Percentiles rank a stretch among this genome's conserved stretches.
phyloP scores from a whole-genome alignment of 75 land plant genomes.

The Isoetes taiwanensis region DNA sequence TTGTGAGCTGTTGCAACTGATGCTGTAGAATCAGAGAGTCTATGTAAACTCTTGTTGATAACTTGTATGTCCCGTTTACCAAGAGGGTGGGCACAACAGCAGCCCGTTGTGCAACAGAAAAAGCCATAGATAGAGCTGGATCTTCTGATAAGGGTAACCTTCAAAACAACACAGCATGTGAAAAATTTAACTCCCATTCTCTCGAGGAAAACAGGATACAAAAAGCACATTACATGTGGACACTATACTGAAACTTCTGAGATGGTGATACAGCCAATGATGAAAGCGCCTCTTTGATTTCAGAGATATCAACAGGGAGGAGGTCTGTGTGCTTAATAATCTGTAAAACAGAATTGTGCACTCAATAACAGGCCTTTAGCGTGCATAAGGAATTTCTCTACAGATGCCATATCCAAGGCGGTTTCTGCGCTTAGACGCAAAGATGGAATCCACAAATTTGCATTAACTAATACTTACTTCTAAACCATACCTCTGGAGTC shows the following conservation, averaged over 20 bases:
- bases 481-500: conserved; percentile 71
- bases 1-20: conserved; percentile 65
- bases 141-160: conserved; percentile 88
- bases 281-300: conserved; percentile 48
- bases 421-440: too few species aligned
- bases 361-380: background rate
- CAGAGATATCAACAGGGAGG: conserved; percentile 56
- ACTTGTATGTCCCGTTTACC: conserved; percentile 85
- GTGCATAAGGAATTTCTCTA: background rate
- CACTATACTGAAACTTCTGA: conserved; percentile 52
- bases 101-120: conserved; percentile 83
- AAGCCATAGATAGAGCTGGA: conserved; percentile 94
- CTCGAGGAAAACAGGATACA: too few species aligned
- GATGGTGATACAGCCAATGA: conserved; percentile 59
- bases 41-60: conserved; percentile 65
- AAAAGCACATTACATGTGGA: conserved; percentile 64
- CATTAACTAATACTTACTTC: background rate
- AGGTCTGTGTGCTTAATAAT: conserved; percentile 39
- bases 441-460: too few species aligned
- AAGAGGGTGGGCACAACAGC: conserved; percentile 79
- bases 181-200: too few species aligned
- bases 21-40: conserved; percentile 96
- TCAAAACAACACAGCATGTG: too few species aligned
- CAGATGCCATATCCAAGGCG: background rate
- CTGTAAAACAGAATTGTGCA: conserved; percentile 31